Evolutionary conservation across 2,329 filamentous ascomycete genomes (phyloP).

Genomic region (Tetracladium maxilliforme): DNA sequence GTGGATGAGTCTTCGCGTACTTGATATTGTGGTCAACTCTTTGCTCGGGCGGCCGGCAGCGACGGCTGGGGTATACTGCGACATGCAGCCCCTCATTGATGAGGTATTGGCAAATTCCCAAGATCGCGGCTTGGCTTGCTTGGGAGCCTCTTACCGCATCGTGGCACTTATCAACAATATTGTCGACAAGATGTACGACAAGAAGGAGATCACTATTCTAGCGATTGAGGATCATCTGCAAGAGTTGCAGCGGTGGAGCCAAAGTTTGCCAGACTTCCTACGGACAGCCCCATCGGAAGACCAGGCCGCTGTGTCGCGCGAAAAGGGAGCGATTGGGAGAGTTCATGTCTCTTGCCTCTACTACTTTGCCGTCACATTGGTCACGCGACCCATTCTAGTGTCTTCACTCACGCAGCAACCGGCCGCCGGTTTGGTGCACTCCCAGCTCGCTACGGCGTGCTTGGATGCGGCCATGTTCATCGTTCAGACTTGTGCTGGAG

Average conservation of each 20-base stretch:
- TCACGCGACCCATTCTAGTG: conserved; percentile 39
- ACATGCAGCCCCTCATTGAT: conserved; percentile 10
- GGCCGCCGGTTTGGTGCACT: too few species aligned
- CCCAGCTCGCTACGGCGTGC: conserved; percentile 32
- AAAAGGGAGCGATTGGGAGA: conserved; percentile 26
- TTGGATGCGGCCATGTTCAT: conserved; percentile 39
- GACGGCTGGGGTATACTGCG: conserved; percentile 13
- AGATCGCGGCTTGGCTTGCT: conserved; percentile 1
- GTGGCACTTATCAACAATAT: conserved; percentile 27
- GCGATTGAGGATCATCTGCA: conserved; percentile 23
- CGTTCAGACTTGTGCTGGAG: conserved; percentile 35
- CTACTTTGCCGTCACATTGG: conserved; percentile 41
- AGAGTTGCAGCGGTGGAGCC: conserved; percentile 28
- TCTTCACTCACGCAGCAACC: conserved; percentile 26
- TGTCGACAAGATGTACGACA: conserved; percentile 23
- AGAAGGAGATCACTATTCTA: conserved; percentile 14
- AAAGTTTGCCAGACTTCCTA: conserved; percentile 21
- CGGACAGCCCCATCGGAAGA: conserved; percentile 8
- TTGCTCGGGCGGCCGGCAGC: conserved; percentile 28
- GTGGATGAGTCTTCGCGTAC: conserved; percentile 29
- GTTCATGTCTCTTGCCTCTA: conserved; percentile 41
- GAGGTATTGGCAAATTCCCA: background rate
- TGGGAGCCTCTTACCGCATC: conserved; percentile 25
- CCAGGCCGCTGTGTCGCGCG: conserved; percentile 7
- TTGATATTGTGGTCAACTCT: conserved; percentile 30